phyloP scores from a whole-genome alignment of 176 grass and related monocot genomes.

The Avena atlantica region DNA sequence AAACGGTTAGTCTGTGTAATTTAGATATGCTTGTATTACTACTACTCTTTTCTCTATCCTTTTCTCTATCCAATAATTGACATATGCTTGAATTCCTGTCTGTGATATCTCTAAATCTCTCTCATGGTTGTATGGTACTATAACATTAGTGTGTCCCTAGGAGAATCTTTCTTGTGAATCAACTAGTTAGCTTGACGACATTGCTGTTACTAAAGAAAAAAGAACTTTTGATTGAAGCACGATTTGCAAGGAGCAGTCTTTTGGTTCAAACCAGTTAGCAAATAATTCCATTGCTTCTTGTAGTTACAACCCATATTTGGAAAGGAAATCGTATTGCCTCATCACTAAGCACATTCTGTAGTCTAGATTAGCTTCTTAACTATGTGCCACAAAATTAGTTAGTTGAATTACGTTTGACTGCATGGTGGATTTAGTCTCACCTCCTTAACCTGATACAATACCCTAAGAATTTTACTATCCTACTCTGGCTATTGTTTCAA shows the following conservation, averaged over 20 bases:
- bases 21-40: conserved; percentile 26
- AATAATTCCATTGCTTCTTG: neutral
- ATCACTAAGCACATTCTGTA: neutral
- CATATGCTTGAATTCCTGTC: neutral
- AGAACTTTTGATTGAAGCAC: neutral
- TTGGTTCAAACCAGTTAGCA: neutral
- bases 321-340: neutral
- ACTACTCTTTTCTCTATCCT: neutral
- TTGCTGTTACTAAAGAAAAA: neutral
- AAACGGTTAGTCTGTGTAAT: conserved; percentile 12
- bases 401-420: conserved; percentile 7
- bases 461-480: neutral
- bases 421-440: neutral
- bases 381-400: neutral
- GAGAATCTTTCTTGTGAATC: neutral
- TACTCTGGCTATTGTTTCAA: conserved; percentile 3
- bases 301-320: neutral
- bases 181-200: neutral
- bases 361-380: neutral
- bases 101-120: neutral
- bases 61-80: conserved; percentile 27
- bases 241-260: neutral
- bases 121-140: neutral
- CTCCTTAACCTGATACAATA: neutral
- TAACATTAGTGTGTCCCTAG: neutral